phyloP scores from a whole-genome alignment of 306 rosid species.

The Dalbergia cultrata region DNA sequence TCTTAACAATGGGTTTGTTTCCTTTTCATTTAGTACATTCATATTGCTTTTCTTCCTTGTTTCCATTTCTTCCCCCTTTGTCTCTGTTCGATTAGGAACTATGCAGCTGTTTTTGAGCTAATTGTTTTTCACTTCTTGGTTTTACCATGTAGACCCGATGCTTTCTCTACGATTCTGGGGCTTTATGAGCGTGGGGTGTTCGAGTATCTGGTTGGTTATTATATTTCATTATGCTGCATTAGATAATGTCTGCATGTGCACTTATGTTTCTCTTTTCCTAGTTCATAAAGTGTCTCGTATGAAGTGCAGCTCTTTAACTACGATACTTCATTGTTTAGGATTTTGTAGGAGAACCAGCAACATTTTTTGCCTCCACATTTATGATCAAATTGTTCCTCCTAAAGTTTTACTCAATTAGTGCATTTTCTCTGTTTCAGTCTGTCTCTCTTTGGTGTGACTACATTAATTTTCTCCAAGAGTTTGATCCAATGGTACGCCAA shows the following conservation, averaged over 20 bases:
- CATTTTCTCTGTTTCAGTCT: conserved; percentile 67
- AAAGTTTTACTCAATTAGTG: conserved; percentile 36
- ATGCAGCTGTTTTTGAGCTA: neutral
- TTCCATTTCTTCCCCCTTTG: no score
- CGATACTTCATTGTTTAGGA: neutral
- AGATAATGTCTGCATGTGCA: neutral
- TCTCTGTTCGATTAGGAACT: neutral
- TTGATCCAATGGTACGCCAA: conserved; percentile 66
- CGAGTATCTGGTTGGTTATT: conserved; percentile 81
- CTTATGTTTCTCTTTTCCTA: conserved; percentile 33
- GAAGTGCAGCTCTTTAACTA: neutral
- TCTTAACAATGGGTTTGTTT: conserved; percentile 60
- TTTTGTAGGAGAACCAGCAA: conserved; percentile 5
- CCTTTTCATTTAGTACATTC: neutral
- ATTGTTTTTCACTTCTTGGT: neutral
- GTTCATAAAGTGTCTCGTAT: conserved; percentile 2
- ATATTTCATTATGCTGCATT: conserved; percentile 27
- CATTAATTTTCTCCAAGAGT: conserved; percentile 69
- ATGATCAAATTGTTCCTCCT: conserved; percentile 15
- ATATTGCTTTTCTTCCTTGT: neutral
- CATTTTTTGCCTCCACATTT: neutral
- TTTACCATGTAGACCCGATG: conserved; percentile 60
- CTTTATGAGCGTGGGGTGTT: conserved; percentile 78
- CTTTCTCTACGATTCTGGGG: conserved; percentile 56
- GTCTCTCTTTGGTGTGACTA: conserved; percentile 83